A percentile compares a stretch with the other conserved stretches of the same genome.
These are phyloP conservation scores for Dipteronia dyeriana DNA, from an alignment of 345 rosid genomes.

Conservation along the genomic window DNA sequence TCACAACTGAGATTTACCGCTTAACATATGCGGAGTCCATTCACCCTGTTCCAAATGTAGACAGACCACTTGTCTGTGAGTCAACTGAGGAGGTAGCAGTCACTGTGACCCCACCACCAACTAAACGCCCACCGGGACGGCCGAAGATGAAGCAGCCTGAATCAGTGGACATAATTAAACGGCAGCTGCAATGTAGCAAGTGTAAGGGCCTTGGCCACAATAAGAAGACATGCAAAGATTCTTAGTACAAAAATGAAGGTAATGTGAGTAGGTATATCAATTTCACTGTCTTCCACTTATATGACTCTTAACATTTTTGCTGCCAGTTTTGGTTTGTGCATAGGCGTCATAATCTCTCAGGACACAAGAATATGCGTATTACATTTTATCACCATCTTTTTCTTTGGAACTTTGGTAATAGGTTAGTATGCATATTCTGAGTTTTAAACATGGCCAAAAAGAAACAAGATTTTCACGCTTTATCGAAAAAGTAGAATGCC, in stretches of 20 bases:
- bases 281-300: slow-evolving; percentile 25
- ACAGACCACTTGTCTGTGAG: slow-evolving; percentile 49
- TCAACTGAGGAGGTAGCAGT: slow-evolving; percentile 36
- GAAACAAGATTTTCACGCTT: neutral
- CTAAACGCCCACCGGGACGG: slow-evolving; percentile 78
- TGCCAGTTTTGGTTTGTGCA: slow-evolving; percentile 8
- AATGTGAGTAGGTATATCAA: slow-evolving; percentile 26
- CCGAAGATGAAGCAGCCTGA: slow-evolving; percentile 73
- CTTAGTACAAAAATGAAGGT: slow-evolving; percentile 32
- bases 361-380: neutral
- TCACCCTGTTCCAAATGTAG: slow-evolving; percentile 81
- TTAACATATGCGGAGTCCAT: slow-evolving; percentile 67
- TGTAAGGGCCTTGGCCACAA: slow-evolving; percentile 98
- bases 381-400: neutral
- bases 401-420: neutral
- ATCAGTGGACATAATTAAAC: slow-evolving; percentile 60
- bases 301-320: slow-evolving; percentile 13
- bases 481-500: too few relatives aligned
- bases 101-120: slow-evolving; percentile 85
- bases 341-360: neutral
- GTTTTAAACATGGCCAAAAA: neutral
- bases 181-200: slow-evolving; percentile 94
- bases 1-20: slow-evolving; percentile 53
- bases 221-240: slow-evolving; percentile 83
- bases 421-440: neutral